Percentiles rank a stretch among this genome's conserved stretches.
Conservation (phyloP, 306 rosid genomes). For the Herpetospermum pedunculosum region DNA sequence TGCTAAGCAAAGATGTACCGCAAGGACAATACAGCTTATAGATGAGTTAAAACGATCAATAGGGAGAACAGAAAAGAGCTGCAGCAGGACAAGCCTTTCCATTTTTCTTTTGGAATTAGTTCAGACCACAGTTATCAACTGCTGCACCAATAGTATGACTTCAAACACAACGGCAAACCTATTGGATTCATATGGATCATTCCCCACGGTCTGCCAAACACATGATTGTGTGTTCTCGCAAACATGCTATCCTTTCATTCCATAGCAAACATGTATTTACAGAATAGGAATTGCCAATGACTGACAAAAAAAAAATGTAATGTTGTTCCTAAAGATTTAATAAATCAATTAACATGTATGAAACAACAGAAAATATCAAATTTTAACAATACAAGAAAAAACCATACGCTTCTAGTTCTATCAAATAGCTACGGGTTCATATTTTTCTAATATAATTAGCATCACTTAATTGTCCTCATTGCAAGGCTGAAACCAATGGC, state of each 20-base stretch:
- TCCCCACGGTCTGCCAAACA: background rate
- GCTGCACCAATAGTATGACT: background rate
- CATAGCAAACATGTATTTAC: background rate
- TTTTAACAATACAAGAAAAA: background rate
- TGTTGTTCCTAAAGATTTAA: background rate
- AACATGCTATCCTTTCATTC: background rate
- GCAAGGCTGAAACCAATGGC: background rate
- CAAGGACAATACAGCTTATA: background rate
- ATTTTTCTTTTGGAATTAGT: background rate
- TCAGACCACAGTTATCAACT: background rate
- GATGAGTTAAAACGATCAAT: background rate
- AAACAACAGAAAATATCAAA: background rate
- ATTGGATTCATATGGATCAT: background rate
- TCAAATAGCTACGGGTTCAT: background rate
- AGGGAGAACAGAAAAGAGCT: background rate
- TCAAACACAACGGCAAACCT: background rate
- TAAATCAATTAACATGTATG: background rate
- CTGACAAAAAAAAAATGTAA: background rate
- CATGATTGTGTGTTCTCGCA: background rate
- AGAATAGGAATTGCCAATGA: background rate
- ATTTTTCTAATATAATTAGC: background rate
- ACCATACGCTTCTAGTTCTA: background rate
- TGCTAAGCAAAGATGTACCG: slow-evolving; percentile 9
- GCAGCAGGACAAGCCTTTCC: background rate
- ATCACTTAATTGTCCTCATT: background rate